Evolutionary conservation across 768 basidiomycete genomes (phyloP).

Genomic region (Holtermannia corniformis): DNA sequence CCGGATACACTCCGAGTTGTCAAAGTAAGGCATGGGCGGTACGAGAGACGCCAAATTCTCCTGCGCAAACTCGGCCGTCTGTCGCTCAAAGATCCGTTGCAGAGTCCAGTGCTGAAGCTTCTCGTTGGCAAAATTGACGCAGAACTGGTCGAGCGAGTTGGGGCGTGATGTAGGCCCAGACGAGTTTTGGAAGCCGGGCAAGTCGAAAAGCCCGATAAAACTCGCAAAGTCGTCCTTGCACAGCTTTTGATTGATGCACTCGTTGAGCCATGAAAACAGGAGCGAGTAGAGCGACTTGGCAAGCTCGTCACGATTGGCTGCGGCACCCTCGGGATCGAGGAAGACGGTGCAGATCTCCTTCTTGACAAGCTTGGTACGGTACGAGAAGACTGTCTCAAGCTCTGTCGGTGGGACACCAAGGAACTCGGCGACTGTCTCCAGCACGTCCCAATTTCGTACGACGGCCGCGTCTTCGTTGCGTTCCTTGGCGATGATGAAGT

Average conservation of each 20-base stretch:
- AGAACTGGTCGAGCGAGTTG: conserved; percentile 93
- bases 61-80: conserved; percentile 69
- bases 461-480: conserved; percentile 88
- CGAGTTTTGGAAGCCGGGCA: conserved; percentile 87
- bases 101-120: conserved; percentile 75
- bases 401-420: conserved; percentile 58
- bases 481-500: conserved; percentile 72
- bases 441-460: conserved; percentile 70
- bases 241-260: conserved; percentile 88
- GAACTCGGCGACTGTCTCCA: conserved; percentile 82
- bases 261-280: conserved; percentile 91
- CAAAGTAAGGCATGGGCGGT: conserved; percentile 62
- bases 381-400: conserved; percentile 72
- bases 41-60: conserved; percentile 68
- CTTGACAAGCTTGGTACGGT: conserved; percentile 84
- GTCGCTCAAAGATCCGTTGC: conserved; percentile 66
- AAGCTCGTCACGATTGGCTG: conserved; percentile 86
- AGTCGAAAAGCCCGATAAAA: conserved; percentile 87
- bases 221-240: conserved; percentile 80
- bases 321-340: conserved; percentile 85
- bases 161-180: conserved; percentile 41
- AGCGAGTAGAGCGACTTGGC: conserved; percentile 88
- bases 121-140: conserved; percentile 93
- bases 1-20: conserved; percentile 81
- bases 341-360: conserved; percentile 97